Percentiles rank a stretch among this genome's conserved stretches.
These are phyloP conservation scores for Pyrenophora graminea DNA, from an alignment of 2,329 filamentous ascomycete species.

Conservation along the genomic window DNA sequence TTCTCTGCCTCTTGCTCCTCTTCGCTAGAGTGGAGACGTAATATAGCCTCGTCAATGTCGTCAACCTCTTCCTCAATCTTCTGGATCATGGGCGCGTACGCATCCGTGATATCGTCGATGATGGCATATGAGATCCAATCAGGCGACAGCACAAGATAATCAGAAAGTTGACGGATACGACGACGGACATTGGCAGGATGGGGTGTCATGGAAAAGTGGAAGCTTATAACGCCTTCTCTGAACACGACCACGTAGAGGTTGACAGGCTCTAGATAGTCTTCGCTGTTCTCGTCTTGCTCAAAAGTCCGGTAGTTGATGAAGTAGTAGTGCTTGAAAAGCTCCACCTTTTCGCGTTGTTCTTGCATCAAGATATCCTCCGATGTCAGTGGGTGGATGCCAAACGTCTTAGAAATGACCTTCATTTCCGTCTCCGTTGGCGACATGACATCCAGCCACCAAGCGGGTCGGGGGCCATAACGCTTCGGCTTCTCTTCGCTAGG, in stretches of 20 bases:
- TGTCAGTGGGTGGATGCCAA: constrained; percentile 93
- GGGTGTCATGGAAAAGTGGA: constrained; percentile 95
- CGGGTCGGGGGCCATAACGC: constrained; percentile 75
- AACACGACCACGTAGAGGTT: constrained; percentile 99
- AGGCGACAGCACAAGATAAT: constrained; percentile 88
- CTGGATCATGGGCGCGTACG: constrained; percentile 89
- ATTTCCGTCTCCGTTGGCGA: constrained; percentile 93
- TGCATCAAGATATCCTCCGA: constrained; percentile 97
- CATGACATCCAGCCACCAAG: constrained; percentile 95
- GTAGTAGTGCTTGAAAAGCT: constrained; percentile 96
- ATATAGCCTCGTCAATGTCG: constrained; percentile 90
- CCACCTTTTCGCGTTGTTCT: constrained; percentile 96
- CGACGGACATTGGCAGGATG: constrained; percentile 95
- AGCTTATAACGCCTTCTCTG: constrained; percentile 90
- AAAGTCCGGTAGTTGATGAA: constrained; percentile 99
- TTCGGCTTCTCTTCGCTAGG: constrained; percentile 43
- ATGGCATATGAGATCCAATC: constrained; percentile 99
- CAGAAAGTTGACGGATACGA: constrained; percentile 87
- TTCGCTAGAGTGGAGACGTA: constrained; percentile 73
- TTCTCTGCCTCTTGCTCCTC: constrained; percentile 37
- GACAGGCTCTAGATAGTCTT: constrained; percentile 90
- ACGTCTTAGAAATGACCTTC: constrained; percentile 88
- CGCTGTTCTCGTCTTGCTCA: constrained; percentile 87
- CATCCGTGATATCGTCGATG: constrained; percentile 97
- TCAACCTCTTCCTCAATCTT: constrained; percentile 95